Evolutionary conservation across 2,329 filamentous ascomycete species (phyloP), one percentile per base, ranked within the genome.

Genomic region (Penicillium sp.): DNA sequence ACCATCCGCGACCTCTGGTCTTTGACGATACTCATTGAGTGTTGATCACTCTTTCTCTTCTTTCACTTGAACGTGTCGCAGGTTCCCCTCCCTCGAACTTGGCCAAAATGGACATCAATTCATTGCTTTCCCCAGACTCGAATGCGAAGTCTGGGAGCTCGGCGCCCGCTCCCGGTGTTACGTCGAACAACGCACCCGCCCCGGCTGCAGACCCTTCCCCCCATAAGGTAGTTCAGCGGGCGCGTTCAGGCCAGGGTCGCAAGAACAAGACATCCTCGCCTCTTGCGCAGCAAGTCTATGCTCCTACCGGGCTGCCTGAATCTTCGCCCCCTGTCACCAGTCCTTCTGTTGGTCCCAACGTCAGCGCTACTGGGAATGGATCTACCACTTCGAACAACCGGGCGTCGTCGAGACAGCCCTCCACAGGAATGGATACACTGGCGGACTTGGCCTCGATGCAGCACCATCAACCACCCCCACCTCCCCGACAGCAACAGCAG

Each of bases 391-490:
- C 72, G 19, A 68, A 70, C 42, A 73, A 76, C 7, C 68, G 73
- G 37, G 70, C 71, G 46, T 68, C 74, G n/a, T 70, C 74, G 25
- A 73, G 78, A 63, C 76, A 79, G 42, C 72, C 77, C 2, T 79
- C 80, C 13, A 80, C 79, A 2, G 79, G 78, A n/a, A 81, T 82
- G 74, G 80, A 82, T 63, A 78, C 78, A n/a, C 68, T 82, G 57
- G 79, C 79, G 30, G 80, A 82, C 62, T 69, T 81, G 33, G 79
- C 80, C 40, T 78, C 79, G 14, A 79, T 81, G 74, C 80, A 81
- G 68, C 78, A 78, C 57, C 79, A 80, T 19, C 53, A 56, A 26
- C 53, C 53, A 3, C 53, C 33, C 1, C 45, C 45, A 2, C 43
- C 43, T 16, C 43, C 22, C 6, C 49, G 10, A 16, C 48, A n/a